Evolutionary conservation across 805 yeast species (phyloP), one percentile per base, ranked within the genome.

Genomic region (Barnettozyma sp.): DNA sequence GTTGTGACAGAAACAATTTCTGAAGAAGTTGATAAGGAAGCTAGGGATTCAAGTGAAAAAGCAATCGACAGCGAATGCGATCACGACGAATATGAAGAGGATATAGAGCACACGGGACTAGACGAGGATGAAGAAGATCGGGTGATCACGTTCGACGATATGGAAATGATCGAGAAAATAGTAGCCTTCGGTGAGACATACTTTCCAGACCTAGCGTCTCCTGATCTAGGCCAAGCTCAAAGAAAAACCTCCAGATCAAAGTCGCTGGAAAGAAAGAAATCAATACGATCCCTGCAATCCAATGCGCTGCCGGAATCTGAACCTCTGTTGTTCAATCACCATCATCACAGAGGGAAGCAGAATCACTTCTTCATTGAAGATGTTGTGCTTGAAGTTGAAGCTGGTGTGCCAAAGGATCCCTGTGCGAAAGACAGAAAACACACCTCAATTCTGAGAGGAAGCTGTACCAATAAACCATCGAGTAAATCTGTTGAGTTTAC

Each of bases 401-500:
- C 46, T 2, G 45, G 46, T 27, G 27, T 38, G 25, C 37, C 36
- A 6, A 46, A 38, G 22, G 38, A 40, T 16, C 46, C 46, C 7
- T 19, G 25, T 7, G 12, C 19, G n/a, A 16, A 10, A 9, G 5
- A 24, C 17, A 17, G 6, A 9, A 13, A 19, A 7, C 23, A 20
- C 32, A 20, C 31, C 17, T 40, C 45, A 24, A 34, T 34, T 14
- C 4, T 25, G 27, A 35, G 33, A 20, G 22, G 24, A 4, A 19
- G 12, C 11, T 19, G 26, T 35, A 10, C 19, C 16, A 4, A 6
- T 9, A 13, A 22, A 13, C 24, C n/a, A 27, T 12, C 40, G 27
- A 14, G 20, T 23, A 60, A 61, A 37, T 52, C 48, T 35, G 74
- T 68, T 13, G 46, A 43, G 29, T 77, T 77, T 46, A 62, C 74